Evolutionary conservation across 805 yeast genomes (phyloP), one percentile per base, ranked within the genome.

Genomic region (Saccharomycopsis fermentans): DNA sequence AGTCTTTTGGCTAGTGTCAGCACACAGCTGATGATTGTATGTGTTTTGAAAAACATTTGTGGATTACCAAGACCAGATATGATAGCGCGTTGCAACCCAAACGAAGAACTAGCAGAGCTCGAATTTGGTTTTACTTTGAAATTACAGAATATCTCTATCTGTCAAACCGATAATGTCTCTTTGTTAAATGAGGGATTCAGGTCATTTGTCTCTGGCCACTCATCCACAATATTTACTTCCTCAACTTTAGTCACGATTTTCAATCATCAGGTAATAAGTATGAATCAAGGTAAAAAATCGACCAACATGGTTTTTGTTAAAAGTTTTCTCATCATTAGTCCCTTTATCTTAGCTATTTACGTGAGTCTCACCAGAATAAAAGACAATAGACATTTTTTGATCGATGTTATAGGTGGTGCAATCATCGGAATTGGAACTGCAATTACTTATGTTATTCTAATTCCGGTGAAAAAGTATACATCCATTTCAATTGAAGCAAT

Each of bases 21-120:
- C 29, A 54, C 57, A 16, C 57, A 57, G 32, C 14, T 57, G n/a
- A n/a, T 43, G 17, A 48, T 57, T 17, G 57, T 57, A n/a, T 48
- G 59, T 53, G 59, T 57, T 37, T 54, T 54, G 54, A 57, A 57
- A 43, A 57, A 57, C 29, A 57, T 57, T 35, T 53, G 57, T 27
- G 59, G 59, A 8, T 36, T 57, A 32, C 59, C 59, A 9, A 36
- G 59, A 26, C 59, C 59, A 8, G 59, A 57, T 24, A 54, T 57
- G 57, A 26, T 57, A 21, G 43, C 35, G 14, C 48, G 59, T 27
- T 57, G 59, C 27, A 9, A 29, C 12, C 59, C 59, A 14, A 36
- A 52, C 27, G 50, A 43, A 21, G 50, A 43, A 9, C 6, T 57
- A 36, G 12, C 16, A 8, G 24, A 29, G 6, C 24, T 39, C 6